These are phyloP conservation scores for Daldinia eschscholtzii DNA, from an alignment of 2,329 filamentous ascomycete species.

Conservation along the genomic window DNA sequence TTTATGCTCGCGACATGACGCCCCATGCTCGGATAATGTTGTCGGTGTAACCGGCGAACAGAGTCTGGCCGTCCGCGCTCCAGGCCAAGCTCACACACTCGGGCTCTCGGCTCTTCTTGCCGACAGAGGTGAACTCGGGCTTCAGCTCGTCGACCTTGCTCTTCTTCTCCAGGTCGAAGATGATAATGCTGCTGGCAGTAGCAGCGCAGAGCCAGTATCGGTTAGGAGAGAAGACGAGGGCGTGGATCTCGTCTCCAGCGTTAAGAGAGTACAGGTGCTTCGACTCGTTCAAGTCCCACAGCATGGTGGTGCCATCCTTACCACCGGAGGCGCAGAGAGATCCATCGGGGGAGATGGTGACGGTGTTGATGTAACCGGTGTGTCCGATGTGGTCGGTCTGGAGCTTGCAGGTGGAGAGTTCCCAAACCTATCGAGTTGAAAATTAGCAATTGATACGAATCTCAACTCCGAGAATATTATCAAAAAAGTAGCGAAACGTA, in stretches of 20 bases:
- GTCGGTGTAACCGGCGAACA: constrained; percentile 99
- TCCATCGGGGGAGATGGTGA: constrained; percentile 99
- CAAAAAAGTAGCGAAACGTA: constrained; percentile 36
- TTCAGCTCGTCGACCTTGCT: constrained; percentile 99
- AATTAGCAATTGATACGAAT: constrained; percentile 46
- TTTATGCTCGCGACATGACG: constrained; percentile 92
- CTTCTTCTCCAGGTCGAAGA: constrained; percentile 99
- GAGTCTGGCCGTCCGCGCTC: constrained; percentile 97
- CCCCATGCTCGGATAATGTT: constrained; percentile 99
- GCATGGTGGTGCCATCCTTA: constrained; percentile 99
- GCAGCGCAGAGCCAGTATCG: constrained; percentile 99
- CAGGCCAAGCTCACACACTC: constrained; percentile 98
- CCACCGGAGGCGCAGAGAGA: constrained; percentile 99
- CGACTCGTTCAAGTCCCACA: constrained; percentile 99
- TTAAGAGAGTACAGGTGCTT: constrained; percentile 99
- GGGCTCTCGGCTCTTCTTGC: constrained; percentile 99
- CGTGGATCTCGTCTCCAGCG: constrained; percentile 99
- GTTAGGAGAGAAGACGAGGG: constrained; percentile 99
- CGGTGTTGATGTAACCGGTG: constrained; percentile 99
- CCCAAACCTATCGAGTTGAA: constrained; percentile 83
- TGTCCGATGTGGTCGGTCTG: constrained; percentile 99
- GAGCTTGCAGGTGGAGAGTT: constrained; percentile 98
- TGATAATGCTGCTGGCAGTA: constrained; percentile 97
- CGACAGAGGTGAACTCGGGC: constrained; percentile 94
- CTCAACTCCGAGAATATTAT: background rate